Conservation (phyloP, 2,329 filamentous ascomycete genomes). For the Penicillium sp. region DNA sequence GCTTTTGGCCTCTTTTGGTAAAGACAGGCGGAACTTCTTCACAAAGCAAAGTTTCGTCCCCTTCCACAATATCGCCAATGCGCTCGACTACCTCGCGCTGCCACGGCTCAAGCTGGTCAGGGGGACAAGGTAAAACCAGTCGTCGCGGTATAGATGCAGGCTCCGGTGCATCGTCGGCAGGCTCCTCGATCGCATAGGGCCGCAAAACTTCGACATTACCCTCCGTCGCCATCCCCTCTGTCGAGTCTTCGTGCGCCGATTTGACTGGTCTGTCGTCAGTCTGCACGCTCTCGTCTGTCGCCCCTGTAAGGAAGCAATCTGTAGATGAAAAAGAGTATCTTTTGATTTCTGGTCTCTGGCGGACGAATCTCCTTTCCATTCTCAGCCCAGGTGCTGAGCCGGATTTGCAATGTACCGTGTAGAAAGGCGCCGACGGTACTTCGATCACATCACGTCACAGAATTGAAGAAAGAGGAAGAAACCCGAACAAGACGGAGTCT, state of each 20-base stretch:
- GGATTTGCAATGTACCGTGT: not conserved
- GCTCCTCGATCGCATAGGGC: slow-evolving; percentile 38
- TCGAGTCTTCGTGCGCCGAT: slow-evolving; percentile 13
- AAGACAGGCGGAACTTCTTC: not conserved
- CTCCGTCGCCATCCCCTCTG: not conserved
- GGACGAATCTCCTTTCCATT: slow-evolving; percentile 4
- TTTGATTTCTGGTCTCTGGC: not conserved
- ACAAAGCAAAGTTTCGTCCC: slow-evolving; percentile 21
- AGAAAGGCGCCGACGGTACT: not conserved
- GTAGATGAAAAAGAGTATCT: not conserved
- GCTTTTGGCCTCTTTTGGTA: slow-evolving; percentile 29
- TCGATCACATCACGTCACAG: not conserved
- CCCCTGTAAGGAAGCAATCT: not conserved
- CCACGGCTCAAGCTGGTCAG: slow-evolving; percentile 24
- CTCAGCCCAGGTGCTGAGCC: not conserved
- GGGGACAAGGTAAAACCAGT: slow-evolving; percentile 14
- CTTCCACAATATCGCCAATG: slow-evolving; percentile 28
- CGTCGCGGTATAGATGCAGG: not conserved
- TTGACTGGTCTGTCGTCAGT: slow-evolving; percentile 9
- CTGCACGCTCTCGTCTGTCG: slow-evolving; percentile 9
- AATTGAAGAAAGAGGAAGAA: not conserved
- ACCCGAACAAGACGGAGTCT: too few species aligned
- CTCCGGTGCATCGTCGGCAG: slow-evolving; percentile 22
- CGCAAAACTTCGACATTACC: slow-evolving; percentile 26
- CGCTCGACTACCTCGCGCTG: slow-evolving; percentile 31